phyloP scores from a whole-genome alignment of 2,329 filamentous ascomycete species.

The Talaromyces piceae region DNA sequence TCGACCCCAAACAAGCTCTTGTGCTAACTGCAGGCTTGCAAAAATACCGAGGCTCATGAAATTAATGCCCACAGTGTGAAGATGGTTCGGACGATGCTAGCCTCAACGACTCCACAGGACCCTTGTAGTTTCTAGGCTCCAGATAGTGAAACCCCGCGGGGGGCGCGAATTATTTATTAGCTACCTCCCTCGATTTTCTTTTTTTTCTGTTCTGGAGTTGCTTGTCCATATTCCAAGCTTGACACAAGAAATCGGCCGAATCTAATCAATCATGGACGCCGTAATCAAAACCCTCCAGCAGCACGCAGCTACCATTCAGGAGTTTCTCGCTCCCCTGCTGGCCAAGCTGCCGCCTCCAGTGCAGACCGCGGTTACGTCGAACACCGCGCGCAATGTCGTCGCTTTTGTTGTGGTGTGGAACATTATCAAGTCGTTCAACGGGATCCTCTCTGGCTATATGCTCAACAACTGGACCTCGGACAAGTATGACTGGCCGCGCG shows the following conservation, averaged over 20 bases:
- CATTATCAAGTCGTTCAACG: slow-evolving; percentile 22
- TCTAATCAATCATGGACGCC: neutral
- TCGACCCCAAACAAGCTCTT: neutral
- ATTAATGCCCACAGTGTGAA: neutral
- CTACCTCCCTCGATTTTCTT: neutral
- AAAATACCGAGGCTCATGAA: slow-evolving; percentile 7
- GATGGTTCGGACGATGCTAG: neutral
- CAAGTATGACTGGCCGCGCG: slow-evolving; percentile 23
- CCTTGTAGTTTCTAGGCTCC: neutral
- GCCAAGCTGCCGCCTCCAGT: slow-evolving; percentile 20
- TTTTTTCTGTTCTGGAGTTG: neutral
- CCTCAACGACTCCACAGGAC: neutral
- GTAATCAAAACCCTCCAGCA: slow-evolving; percentile 18
- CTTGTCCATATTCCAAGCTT: neutral
- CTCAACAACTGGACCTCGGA: slow-evolving; percentile 21
- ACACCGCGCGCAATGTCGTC: slow-evolving; percentile 22
- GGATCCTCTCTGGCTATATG: slow-evolving; percentile 14
- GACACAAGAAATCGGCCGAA: neutral
- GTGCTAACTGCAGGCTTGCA: neutral
- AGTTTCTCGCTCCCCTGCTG: slow-evolving; percentile 7
- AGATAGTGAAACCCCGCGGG: neutral
- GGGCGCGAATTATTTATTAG: neutral
- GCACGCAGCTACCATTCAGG: neutral
- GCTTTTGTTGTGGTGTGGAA: slow-evolving; percentile 18
- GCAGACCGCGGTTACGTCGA: slow-evolving; percentile 21